These are phyloP conservation scores for Fusarium dlaminii DNA, from an alignment of 2,329 filamentous ascomycete species.

Conservation along the genomic window DNA sequence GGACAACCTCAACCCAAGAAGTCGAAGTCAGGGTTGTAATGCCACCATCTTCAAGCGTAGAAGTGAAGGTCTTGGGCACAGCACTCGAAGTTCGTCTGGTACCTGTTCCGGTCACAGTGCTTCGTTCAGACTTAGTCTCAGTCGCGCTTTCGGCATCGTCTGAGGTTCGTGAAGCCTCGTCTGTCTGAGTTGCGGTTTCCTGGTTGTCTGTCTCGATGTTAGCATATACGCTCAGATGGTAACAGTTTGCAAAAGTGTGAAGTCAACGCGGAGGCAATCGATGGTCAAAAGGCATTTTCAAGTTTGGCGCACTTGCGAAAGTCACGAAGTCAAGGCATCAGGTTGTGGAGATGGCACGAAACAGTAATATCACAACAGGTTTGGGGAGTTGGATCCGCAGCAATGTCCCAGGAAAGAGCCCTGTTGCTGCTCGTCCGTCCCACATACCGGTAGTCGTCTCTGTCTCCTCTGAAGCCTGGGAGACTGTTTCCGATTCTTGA, in stretches of 20 bases:
- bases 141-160: slow-evolving; percentile 30
- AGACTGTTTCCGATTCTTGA: slow-evolving; percentile 23
- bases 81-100: slow-evolving; percentile 48
- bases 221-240: slow-evolving; percentile 1
- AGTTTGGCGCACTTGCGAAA: slow-evolving; percentile 39
- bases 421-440: slow-evolving; percentile 30
- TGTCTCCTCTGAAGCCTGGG: slow-evolving; percentile 21
- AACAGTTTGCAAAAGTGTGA: not conserved
- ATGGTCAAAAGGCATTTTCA: not conserved
- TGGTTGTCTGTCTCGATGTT: slow-evolving; percentile 18
- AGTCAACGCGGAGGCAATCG: slow-evolving; percentile 18
- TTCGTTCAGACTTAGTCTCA: slow-evolving; percentile 34
- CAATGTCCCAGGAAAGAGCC: slow-evolving; percentile 12
- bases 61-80: slow-evolving; percentile 55
- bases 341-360: slow-evolving; percentile 10
- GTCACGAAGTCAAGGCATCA: slow-evolving; percentile 2
- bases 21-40: slow-evolving; percentile 60
- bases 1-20: slow-evolving; percentile 57
- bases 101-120: slow-evolving; percentile 48
- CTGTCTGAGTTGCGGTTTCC: slow-evolving; percentile 18
- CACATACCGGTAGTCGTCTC: slow-evolving; percentile 46
- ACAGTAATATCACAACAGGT: slow-evolving; percentile 29
- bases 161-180: slow-evolving; percentile 32
- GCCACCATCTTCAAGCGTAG: slow-evolving; percentile 56
- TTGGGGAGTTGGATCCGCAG: slow-evolving; percentile 27